Conservation (phyloP, 2,329 filamentous ascomycete species). For the Fusarium domesticum region DNA sequence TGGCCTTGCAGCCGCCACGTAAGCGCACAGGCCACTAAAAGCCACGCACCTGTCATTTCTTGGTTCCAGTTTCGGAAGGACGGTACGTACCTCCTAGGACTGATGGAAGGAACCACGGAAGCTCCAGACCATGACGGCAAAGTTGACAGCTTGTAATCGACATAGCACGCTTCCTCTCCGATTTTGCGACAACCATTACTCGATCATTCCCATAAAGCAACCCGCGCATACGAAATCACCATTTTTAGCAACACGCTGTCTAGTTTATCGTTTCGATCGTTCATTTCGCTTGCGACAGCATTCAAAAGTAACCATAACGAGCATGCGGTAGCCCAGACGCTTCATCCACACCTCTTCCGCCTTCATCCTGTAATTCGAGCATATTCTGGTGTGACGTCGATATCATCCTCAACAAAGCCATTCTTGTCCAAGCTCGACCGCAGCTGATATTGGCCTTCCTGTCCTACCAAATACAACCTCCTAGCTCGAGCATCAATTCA, state of each 20-base stretch:
- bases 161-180: neutral
- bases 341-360: neutral
- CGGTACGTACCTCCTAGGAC: neutral
- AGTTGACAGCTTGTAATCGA: conserved; percentile 3
- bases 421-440: too few species aligned
- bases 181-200: neutral
- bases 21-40: conserved; percentile 16
- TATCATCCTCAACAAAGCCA: too few species aligned
- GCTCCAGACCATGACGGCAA: neutral
- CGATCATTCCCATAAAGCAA: neutral
- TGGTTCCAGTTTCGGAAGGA: conserved; percentile 1
- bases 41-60: conserved; percentile 8
- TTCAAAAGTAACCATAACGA: neutral
- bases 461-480: too few species aligned
- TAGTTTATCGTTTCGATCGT: too few species aligned
- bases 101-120: neutral
- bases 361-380: neutral
- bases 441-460: too few species aligned
- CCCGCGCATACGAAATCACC: neutral
- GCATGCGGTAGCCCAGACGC: neutral
- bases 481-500: neutral
- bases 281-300: too few species aligned
- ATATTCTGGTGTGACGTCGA: too few species aligned
- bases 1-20: conserved; percentile 19
- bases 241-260: neutral